Percentiles rank a stretch among this genome's conserved stretches.
Evolutionary conservation across 2,329 filamentous ascomycete genomes (phyloP).

Genomic region (Fusarium sp.): DNA sequence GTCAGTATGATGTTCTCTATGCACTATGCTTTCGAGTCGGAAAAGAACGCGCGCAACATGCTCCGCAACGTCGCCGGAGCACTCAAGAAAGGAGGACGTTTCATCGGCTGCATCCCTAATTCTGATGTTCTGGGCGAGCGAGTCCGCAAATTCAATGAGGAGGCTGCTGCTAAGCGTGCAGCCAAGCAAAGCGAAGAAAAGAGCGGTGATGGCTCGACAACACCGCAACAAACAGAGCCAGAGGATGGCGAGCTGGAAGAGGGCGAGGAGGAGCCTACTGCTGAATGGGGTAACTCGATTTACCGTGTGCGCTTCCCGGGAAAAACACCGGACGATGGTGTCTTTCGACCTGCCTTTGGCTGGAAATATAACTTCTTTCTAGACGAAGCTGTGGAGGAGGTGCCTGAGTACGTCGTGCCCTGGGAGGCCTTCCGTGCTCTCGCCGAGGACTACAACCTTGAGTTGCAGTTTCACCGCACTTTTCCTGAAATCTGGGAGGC

Average conservation of each 20-base stretch:
- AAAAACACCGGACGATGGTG: slow-evolving; percentile 82
- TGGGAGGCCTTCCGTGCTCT: slow-evolving; percentile 97
- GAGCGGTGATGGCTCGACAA: slow-evolving; percentile 32
- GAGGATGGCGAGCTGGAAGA: slow-evolving; percentile 65
- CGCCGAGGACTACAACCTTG: slow-evolving; percentile 95
- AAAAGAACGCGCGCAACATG: slow-evolving; percentile 91
- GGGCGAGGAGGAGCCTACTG: slow-evolving; percentile 69
- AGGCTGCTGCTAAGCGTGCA: slow-evolving; percentile 49
- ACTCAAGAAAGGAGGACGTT: slow-evolving; percentile 91
- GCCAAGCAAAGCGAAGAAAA: slow-evolving; percentile 33
- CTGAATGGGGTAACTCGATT: slow-evolving; percentile 92
- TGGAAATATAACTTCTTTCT: slow-evolving; percentile 99
- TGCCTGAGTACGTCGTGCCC: slow-evolving; percentile 96
- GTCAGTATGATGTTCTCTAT: slow-evolving; percentile 99
- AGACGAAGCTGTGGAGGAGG: slow-evolving; percentile 93
- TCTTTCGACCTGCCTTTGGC: slow-evolving; percentile 93
- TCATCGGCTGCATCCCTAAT: slow-evolving; percentile 96
- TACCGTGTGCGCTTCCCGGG: slow-evolving; percentile 91
- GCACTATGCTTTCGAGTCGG: slow-evolving; percentile 97
- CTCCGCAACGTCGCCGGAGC: slow-evolving; percentile 89
- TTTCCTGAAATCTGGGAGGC: slow-evolving; percentile 93
- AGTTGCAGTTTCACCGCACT: slow-evolving; percentile 90
- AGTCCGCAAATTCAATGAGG: slow-evolving; percentile 79
- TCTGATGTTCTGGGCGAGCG: slow-evolving; percentile 86
- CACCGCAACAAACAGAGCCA: slow-evolving; percentile 42